Evolutionary conservation across 2,329 filamentous ascomycete species (phyloP).

Genomic region (Hirsutella thompsonii): DNA sequence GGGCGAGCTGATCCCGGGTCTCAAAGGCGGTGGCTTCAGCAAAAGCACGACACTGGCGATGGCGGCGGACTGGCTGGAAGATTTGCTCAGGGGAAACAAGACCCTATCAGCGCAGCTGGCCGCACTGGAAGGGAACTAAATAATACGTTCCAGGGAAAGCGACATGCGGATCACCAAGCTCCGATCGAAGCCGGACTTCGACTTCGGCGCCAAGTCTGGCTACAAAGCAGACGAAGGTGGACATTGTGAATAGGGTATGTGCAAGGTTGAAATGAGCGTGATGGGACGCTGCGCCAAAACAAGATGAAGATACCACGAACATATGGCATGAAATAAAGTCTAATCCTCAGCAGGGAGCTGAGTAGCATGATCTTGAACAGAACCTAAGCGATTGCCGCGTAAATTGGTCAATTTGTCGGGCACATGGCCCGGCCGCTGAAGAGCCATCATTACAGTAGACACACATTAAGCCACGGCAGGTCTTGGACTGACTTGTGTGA

Average conservation of each 20-base stretch:
- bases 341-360: not conserved
- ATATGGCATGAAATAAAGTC: not conserved
- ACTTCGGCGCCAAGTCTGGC: not conserved
- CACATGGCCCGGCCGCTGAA: no score
- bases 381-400: not conserved
- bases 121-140: constrained; percentile 13
- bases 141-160: no score
- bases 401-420: not conserved
- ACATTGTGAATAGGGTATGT: not conserved
- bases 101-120: constrained; percentile 39
- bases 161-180: no score
- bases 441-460: no score
- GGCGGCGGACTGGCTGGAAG: constrained; percentile 66
- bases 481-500: no score
- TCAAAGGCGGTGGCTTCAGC: constrained; percentile 63
- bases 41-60: constrained; percentile 71
- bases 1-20: constrained; percentile 61
- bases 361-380: not conserved
- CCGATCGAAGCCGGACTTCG: not conserved
- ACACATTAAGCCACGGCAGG: no score
- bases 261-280: not conserved
- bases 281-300: not conserved
- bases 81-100: constrained; percentile 57
- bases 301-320: constrained; percentile 1
- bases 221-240: not conserved